Evolutionary conservation across 768 basidiomycete genomes (phyloP).

Genomic region (Pisolithus microcarpus): DNA sequence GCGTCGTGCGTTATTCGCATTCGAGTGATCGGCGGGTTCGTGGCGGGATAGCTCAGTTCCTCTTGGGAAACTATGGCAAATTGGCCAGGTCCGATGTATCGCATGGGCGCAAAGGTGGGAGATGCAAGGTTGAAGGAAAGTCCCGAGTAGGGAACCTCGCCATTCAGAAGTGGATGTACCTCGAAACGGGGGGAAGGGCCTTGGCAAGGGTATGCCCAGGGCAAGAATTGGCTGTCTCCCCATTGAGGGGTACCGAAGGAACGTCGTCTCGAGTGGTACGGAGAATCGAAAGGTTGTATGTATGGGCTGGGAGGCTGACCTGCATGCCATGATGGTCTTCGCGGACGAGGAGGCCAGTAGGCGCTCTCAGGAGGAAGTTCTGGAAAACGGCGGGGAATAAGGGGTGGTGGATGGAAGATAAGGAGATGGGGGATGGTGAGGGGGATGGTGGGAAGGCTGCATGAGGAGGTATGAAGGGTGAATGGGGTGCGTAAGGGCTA

Average conservation of each 20-base stretch:
- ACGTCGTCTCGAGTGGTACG: constrained; percentile 14
- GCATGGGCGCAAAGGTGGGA: constrained; percentile 40
- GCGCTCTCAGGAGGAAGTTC: constrained; percentile 14
- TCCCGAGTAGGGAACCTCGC: constrained; percentile 36
- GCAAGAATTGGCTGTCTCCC: constrained; percentile 14
- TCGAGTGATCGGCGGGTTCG: constrained; percentile 45
- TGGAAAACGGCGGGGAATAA: background rate
- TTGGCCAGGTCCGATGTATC: constrained; percentile 33
- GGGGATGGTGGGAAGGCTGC: constrained; percentile 45
- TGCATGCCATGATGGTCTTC: constrained; percentile 42
- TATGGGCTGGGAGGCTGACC: constrained; percentile 20
- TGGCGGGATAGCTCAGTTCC: constrained; percentile 46
- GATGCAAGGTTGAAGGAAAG: constrained; percentile 52
- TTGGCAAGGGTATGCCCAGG: constrained; percentile 13
- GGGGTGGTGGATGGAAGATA: constrained; percentile 27
- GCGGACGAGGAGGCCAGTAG: constrained; percentile 23
- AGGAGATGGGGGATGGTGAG: constrained; percentile 24
- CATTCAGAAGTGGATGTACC: constrained; percentile 37
- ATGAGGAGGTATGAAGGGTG: constrained; percentile 40
- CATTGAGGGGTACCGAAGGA: constrained; percentile 24
- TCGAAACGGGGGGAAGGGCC: constrained; percentile 21
- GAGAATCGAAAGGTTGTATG: constrained; percentile 11
- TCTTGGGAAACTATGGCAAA: constrained; percentile 33
- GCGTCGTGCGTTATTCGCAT: constrained; percentile 53
- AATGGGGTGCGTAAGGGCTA: constrained; percentile 27